phyloP scores from a whole-genome alignment of 179 eudicot species.

The Beta corolliflora region DNA sequence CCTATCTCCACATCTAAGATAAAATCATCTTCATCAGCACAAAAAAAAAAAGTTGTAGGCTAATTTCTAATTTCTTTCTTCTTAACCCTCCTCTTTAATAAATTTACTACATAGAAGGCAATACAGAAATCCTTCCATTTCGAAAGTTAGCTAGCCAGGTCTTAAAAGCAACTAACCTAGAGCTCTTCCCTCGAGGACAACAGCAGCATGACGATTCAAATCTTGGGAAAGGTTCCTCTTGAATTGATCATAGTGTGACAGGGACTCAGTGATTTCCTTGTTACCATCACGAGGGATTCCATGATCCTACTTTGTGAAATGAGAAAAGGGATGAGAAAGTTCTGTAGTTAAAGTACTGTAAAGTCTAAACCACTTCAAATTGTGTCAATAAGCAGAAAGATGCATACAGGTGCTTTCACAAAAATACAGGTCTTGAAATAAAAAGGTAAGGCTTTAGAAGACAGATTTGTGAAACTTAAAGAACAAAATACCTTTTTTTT shows the following conservation, averaged over 20 bases:
- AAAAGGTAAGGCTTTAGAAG: neutral
- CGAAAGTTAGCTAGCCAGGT: conserved; percentile 7
- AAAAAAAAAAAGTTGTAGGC: neutral
- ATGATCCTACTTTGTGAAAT: conserved; percentile 63
- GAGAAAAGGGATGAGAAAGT: conserved; percentile 12
- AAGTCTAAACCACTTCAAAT: conserved; percentile 10
- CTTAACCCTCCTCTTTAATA: neutral
- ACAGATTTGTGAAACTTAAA: neutral
- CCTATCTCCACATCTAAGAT: conserved; percentile 63
- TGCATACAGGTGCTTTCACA: neutral
- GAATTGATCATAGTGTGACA: conserved; percentile 66
- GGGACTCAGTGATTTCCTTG: conserved; percentile 58
- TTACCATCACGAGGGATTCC: conserved; percentile 61
- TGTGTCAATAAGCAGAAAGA: conserved; percentile 7
- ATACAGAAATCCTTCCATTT: neutral
- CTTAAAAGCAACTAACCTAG: conserved; percentile 52
- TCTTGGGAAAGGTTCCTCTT: conserved; percentile 72
- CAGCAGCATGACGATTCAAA: conserved; percentile 93
- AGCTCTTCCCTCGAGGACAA: conserved; percentile 91
- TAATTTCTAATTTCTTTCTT: neutral
- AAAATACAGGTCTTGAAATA: neutral
- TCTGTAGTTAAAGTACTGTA: neutral
- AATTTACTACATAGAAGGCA: neutral
- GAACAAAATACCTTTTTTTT: neutral
- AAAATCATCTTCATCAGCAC: conserved; percentile 21